Evolutionary conservation across 345 rosid species (phyloP).

Genomic region (Capsella bursapastoris): DNA sequence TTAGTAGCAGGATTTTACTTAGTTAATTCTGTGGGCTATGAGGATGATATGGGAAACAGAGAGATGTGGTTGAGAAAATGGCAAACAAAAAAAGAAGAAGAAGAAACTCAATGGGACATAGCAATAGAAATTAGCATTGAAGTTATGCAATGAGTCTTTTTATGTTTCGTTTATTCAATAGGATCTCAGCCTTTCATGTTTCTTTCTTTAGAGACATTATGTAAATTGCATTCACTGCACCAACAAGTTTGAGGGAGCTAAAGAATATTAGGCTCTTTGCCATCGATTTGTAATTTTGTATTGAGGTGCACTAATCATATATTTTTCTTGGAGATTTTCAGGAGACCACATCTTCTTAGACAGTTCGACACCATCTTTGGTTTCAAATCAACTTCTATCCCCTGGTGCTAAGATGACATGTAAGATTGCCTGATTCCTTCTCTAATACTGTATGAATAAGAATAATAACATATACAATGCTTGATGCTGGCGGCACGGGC

Average conservation of each 20-base stretch:
- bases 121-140: not conserved
- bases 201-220: conserved; percentile 4
- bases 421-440: conserved; percentile 47
- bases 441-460: conserved; percentile 12
- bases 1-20: conserved; percentile 20
- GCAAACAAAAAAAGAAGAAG: too few relatives aligned
- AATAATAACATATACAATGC: conserved; percentile 10
- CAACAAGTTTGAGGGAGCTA: conserved; percentile 19
- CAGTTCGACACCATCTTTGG: conserved; percentile 58
- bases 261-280: not conserved
- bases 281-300: conserved; percentile 25
- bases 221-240: conserved; percentile 15
- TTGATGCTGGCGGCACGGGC: conserved; percentile 18
- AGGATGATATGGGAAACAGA: not conserved
- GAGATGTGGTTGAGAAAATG: too few relatives aligned
- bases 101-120: too few relatives aligned
- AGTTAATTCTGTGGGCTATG: conserved; percentile 21
- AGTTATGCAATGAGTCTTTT: conserved; percentile 11
- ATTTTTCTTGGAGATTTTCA: conserved; percentile 46
- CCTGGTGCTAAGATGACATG: conserved; percentile 73
- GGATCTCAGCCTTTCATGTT: not conserved
- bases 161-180: not conserved
- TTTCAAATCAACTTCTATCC: conserved; percentile 74
- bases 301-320: conserved; percentile 25
- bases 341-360: conserved; percentile 89